Evolutionary conservation across 352 stramenopile species (phyloP), one percentile per base, ranked within the genome.

Genomic region (Phytophthora pluvialis): DNA sequence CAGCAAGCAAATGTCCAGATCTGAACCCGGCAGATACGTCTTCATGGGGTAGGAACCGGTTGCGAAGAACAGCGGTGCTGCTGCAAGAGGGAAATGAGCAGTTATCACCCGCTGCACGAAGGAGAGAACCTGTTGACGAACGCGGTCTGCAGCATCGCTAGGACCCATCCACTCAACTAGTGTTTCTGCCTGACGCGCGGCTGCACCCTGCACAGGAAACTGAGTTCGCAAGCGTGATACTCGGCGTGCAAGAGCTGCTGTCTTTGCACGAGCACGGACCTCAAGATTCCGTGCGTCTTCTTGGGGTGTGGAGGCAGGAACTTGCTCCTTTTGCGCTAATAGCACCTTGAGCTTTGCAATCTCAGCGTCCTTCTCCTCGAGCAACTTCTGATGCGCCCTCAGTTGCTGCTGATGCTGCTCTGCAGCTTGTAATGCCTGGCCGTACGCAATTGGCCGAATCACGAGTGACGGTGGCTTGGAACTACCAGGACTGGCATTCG

Each of bases 41-140:
- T 95, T 95, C 77, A 97, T 93, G 7, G 91, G 89, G 39, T 94
- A 97, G 3, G 87, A 94, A 9, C 90, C 90, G 4, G 78, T 93
- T n/a, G 86, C 71, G 39, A 89, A 86, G 29, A 91, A 88, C 2
- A 91, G 44, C 6, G 84, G 71, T 5, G 81, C 70, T 11, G 70
- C 63, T 21, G 71, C 66, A 2, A 75, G 57, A 7, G 79, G 70
- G n/a, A 88, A 79, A 52, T 89, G 75, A 1, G 72, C 72, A 26
- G 83, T 81, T 6, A 94, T 70, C 1, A 93, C 73, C 7, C 70
- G 71, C n/a, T 83, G 79, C 10, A 94, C 76, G 46, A 91, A 93
- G 0, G 70, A 73, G 36, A 94, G 52, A 26, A 94, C 72, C 28
- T 89, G 81, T 42, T 85, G 72, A 0, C 86, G 82, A 32, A 86